Conservation (phyloP, 257 asterid species). For the Galeopsis tetrahit region DNA sequence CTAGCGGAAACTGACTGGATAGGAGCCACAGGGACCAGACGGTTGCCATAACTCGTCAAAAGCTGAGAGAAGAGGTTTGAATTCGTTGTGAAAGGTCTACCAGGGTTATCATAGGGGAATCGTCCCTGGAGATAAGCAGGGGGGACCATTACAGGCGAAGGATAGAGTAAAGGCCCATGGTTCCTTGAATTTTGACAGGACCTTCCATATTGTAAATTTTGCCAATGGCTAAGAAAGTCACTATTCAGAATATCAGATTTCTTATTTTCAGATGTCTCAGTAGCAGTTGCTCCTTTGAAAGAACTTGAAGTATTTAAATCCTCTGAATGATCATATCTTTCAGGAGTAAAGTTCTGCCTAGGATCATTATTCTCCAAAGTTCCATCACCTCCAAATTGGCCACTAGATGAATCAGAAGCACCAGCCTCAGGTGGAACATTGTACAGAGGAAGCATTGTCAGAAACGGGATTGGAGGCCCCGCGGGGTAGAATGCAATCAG, state of each 20-base stretch:
- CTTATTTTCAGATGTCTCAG: slow-evolving; percentile 53
- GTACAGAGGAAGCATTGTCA: slow-evolving; percentile 92
- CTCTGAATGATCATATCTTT: slow-evolving; percentile 59
- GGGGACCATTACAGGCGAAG: slow-evolving; percentile 84
- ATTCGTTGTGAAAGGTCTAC: slow-evolving; percentile 70
- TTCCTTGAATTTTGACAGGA: slow-evolving; percentile 72
- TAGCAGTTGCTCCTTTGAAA: slow-evolving; percentile 49
- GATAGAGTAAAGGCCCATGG: slow-evolving; percentile 60
- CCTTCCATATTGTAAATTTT: slow-evolving; percentile 89
- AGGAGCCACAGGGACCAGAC: slow-evolving; percentile 71
- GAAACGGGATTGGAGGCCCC: slow-evolving; percentile 95
- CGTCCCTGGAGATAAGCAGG: slow-evolving; percentile 81
- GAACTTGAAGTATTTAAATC: slow-evolving; percentile 52
- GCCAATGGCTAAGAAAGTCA: slow-evolving; percentile 92
- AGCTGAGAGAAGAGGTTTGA: slow-evolving; percentile 67
- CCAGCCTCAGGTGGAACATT: slow-evolving; percentile 68
- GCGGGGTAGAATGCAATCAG: slow-evolving; percentile 84
- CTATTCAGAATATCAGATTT: slow-evolving; percentile 85
- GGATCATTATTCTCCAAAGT: slow-evolving; percentile 51
- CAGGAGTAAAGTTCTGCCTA: slow-evolving; percentile 51
- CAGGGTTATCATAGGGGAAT: slow-evolving; percentile 81
- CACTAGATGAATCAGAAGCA: slow-evolving; percentile 57
- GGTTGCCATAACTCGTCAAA: slow-evolving; percentile 71
- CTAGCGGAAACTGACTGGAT: slow-evolving; percentile 65
- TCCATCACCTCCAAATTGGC: slow-evolving; percentile 62